Evolutionary conservation across 2,329 filamentous ascomycete genomes (phyloP).

Genomic region (Didymellaceae sp.): DNA sequence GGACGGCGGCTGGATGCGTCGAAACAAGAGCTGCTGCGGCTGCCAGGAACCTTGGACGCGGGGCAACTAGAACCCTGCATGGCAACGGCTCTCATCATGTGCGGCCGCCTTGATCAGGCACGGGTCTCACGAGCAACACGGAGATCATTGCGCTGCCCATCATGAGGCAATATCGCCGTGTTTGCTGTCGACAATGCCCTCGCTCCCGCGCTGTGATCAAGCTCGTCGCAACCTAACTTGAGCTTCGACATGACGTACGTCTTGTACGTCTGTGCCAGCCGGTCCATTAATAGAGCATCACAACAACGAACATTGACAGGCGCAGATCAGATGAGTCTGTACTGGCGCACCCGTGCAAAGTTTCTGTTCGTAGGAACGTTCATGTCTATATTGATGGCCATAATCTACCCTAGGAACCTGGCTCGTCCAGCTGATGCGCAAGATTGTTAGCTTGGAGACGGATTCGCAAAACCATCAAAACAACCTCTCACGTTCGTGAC

Average conservation of each 20-base stretch:
- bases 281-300: conserved; percentile 1
- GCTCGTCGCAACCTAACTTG: conserved; percentile 1
- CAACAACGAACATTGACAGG: not conserved
- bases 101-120: conserved; percentile 22
- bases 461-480: too few relatives aligned
- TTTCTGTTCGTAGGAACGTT: too few relatives aligned
- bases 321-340: not conserved
- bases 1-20: conserved; percentile 21
- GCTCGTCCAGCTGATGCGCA: too few relatives aligned
- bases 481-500: too few relatives aligned
- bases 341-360: too few relatives aligned
- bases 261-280: not conserved
- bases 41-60: conserved; percentile 26
- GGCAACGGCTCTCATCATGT: conserved; percentile 23
- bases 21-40: conserved; percentile 19
- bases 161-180: conserved; percentile 8
- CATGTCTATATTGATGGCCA: too few relatives aligned
- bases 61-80: conserved; percentile 33
- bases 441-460: too few relatives aligned
- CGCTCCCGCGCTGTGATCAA: not conserved
- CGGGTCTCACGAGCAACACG: conserved; percentile 27
- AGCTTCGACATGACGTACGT: conserved; percentile 11
- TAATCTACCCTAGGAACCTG: too few relatives aligned
- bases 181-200: conserved; percentile 4
- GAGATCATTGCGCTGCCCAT: conserved; percentile 9